phyloP scores from a whole-genome alignment of 352 stramenopile genomes.

The Phytophthora brassicae region DNA sequence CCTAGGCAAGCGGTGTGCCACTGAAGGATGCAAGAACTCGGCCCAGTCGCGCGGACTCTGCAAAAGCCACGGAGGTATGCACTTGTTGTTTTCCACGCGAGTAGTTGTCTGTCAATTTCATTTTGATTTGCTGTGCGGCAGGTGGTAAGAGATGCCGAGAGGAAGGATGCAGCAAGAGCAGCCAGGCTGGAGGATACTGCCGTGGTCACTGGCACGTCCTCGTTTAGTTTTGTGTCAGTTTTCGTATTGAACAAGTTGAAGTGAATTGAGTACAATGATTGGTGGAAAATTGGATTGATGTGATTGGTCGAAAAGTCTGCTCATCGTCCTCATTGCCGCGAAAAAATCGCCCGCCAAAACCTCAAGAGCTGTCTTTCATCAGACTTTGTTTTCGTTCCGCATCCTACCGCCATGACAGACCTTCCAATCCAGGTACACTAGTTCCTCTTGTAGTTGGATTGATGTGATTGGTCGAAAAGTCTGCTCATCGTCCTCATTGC shows the following conservation, averaged over 20 bases:
- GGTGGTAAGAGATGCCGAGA: slow-evolving; percentile 67
- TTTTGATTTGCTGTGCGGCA: slow-evolving; percentile 10
- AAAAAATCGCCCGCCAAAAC: slow-evolving; percentile 26
- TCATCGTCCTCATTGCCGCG: slow-evolving; percentile 40
- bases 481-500: too few relatives aligned
- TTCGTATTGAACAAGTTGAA: slow-evolving; percentile 30
- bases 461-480: too few relatives aligned
- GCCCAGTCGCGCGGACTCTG: slow-evolving; percentile 81
- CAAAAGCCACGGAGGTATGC: slow-evolving; percentile 86
- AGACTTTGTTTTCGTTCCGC: slow-evolving; percentile 19
- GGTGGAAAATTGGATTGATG: slow-evolving; percentile 3
- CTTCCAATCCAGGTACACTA: slow-evolving; percentile 23
- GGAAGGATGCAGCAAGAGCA: slow-evolving; percentile 68
- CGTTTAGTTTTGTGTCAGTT: background rate
- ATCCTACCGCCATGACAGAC: slow-evolving; percentile 29
- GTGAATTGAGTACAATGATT: slow-evolving; percentile 18
- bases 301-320: slow-evolving; percentile 24
- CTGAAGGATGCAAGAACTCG: slow-evolving; percentile 72
- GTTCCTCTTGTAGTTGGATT: background rate
- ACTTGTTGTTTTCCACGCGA: too few relatives aligned
- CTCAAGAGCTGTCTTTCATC: background rate
- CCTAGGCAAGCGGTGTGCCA: slow-evolving; percentile 66
- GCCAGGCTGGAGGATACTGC: slow-evolving; percentile 69
- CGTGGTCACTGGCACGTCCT: slow-evolving; percentile 40
- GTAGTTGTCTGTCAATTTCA: too few relatives aligned